phyloP scores from a whole-genome alignment of 148 eudicot species.

The Rhododendron ferrugineum region DNA sequence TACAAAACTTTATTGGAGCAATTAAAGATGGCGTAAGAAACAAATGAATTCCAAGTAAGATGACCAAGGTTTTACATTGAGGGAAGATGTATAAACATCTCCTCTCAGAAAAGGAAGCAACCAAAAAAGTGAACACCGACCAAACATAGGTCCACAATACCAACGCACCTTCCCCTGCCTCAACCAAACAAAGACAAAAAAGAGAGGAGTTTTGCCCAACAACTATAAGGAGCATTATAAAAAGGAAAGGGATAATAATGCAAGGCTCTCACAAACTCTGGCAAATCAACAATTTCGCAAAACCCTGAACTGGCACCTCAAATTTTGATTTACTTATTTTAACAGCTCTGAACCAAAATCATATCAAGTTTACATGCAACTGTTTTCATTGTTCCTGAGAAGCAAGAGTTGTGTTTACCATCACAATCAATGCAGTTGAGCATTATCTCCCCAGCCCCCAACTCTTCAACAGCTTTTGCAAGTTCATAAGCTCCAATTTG shows the following conservation, averaged over 20 bases:
- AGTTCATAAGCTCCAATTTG: slow-evolving; percentile 98
- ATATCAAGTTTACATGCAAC: background rate
- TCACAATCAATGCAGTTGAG: slow-evolving; percentile 97
- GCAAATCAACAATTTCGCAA: background rate
- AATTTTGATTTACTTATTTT: background rate
- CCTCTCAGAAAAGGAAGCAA: background rate
- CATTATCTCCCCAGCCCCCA: slow-evolving; percentile 97
- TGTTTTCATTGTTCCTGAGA: background rate
- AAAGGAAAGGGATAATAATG: background rate
- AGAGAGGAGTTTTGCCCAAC: background rate
- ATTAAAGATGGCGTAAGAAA: background rate
- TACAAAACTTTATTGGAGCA: background rate
- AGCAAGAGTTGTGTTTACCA: slow-evolving; percentile 37
- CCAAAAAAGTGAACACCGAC: background rate
- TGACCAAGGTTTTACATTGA: background rate
- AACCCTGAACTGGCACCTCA: background rate
- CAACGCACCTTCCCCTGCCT: background rate
- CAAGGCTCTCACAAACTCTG: background rate
- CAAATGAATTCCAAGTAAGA: background rate
- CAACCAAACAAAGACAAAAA: background rate
- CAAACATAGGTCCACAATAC: background rate
- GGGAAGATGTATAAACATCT: background rate
- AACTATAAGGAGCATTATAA: background rate
- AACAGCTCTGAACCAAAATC: background rate
- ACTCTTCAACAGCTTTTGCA: slow-evolving; percentile 93